A percentile compares a stretch with the other conserved stretches of the same genome.
Evolutionary conservation across 257 asterid species (phyloP).

Genomic region (Solanum sitiens): DNA sequence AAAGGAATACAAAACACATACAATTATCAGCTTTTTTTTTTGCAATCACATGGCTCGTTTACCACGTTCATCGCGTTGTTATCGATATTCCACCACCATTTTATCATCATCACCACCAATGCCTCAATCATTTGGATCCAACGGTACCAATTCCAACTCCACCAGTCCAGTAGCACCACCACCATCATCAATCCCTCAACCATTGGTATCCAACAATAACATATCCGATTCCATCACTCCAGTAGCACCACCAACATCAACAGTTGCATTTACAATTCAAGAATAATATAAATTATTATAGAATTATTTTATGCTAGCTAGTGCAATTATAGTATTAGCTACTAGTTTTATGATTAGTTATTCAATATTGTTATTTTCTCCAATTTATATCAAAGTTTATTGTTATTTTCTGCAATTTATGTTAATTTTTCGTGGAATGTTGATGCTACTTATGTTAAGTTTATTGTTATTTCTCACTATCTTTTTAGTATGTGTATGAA

Average conservation of each 20-base stretch:
- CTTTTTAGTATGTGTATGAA: background rate
- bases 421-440: background rate
- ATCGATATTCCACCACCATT: background rate
- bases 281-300: background rate
- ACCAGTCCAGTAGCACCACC: background rate
- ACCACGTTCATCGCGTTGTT: background rate
- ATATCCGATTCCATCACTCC: background rate
- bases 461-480: background rate
- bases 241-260: background rate
- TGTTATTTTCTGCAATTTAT: background rate
- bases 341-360: background rate
- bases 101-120: background rate
- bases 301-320: background rate
- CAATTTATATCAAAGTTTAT: too few species aligned
- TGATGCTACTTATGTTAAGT: background rate
- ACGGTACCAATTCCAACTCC: too few species aligned
- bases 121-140: background rate
- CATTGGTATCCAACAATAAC: background rate
- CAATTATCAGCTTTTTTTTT: background rate
- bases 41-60: background rate
- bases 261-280: background rate
- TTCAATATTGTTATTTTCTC: background rate
- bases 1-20: background rate
- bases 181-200: background rate
- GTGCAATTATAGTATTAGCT: background rate